These are phyloP conservation scores for Collybia nuda DNA, from an alignment of 768 basidiomycete species.

Conservation along the genomic window DNA sequence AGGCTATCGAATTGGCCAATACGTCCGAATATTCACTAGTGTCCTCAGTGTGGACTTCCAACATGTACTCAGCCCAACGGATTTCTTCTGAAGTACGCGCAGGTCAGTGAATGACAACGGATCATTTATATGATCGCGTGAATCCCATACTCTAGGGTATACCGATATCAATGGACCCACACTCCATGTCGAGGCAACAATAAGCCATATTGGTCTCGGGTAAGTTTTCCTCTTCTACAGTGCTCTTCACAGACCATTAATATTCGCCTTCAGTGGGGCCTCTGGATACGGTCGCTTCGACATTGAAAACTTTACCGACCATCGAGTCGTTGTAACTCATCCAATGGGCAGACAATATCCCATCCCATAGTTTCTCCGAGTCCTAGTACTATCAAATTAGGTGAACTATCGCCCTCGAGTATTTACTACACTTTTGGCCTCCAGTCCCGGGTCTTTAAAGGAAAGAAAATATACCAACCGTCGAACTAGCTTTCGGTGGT, in stretches of 20 bases:
- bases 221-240: slow-evolving; percentile 22
- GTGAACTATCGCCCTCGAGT: too few relatives aligned
- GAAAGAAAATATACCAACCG: too few relatives aligned
- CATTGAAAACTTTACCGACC: slow-evolving; percentile 50
- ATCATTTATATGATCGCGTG: neutral
- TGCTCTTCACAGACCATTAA: neutral
- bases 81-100: slow-evolving; percentile 48
- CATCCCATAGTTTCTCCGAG: neutral
- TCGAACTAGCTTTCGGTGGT: too few relatives aligned
- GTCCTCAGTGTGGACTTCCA: slow-evolving; percentile 51
- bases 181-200: slow-evolving; percentile 39
- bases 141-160: slow-evolving; percentile 32
- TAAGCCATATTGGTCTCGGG: slow-evolving; percentile 45
- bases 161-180: slow-evolving; percentile 57
- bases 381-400: too few relatives aligned
- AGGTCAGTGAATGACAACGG: slow-evolving; percentile 27
- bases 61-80: slow-evolving; percentile 40
- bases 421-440: too few relatives aligned
- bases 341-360: slow-evolving; percentile 28
- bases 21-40: slow-evolving; percentile 50
- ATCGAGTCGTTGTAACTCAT: slow-evolving; percentile 41
- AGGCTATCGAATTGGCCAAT: slow-evolving; percentile 58
- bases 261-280: slow-evolving; percentile 28
- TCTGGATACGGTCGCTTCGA: slow-evolving; percentile 56
- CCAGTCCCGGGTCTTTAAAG: too few relatives aligned